phyloP scores from a whole-genome alignment of 2,329 filamentous ascomycete species.

The Penicillium capsulatum region DNA sequence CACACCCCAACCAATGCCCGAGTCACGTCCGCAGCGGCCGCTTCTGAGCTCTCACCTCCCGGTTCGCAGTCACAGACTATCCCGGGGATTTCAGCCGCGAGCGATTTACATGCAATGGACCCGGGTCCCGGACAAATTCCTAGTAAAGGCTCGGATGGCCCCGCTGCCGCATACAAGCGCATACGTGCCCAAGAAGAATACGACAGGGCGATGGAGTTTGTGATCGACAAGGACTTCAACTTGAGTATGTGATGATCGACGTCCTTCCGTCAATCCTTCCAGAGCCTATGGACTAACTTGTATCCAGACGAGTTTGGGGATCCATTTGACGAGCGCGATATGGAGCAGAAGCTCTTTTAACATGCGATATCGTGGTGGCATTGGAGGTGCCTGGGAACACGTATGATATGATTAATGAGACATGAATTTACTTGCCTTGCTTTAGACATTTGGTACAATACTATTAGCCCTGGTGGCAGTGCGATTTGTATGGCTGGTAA shows the following conservation, averaged over 20 bases:
- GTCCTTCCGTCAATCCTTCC: background rate
- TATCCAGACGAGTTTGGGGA: slow-evolving; percentile 45
- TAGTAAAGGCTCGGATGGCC: slow-evolving; percentile 37
- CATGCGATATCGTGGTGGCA: background rate
- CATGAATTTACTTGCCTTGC: no score
- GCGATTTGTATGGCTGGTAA: no score
- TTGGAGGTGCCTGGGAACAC: slow-evolving; percentile 2
- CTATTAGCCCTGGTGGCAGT: no score
- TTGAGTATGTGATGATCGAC: slow-evolving; percentile 42
- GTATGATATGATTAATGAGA: slow-evolving; percentile 25
- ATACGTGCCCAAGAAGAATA: slow-evolving; percentile 57
- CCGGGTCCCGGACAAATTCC: slow-evolving; percentile 3
- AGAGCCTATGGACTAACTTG: slow-evolving; percentile 1
- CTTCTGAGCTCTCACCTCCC: slow-evolving; percentile 53
- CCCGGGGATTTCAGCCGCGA: slow-evolving; percentile 5
- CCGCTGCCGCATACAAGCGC: slow-evolving; percentile 52
- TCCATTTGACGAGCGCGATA: slow-evolving; percentile 43
- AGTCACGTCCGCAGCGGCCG: slow-evolving; percentile 25
- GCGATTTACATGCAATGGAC: slow-evolving; percentile 5
- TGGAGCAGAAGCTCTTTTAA: slow-evolving; percentile 27
- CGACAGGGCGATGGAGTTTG: slow-evolving; percentile 45
- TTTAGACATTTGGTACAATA: no score
- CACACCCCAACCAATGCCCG: slow-evolving; percentile 38
- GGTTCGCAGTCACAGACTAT: slow-evolving; percentile 45
- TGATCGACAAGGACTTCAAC: slow-evolving; percentile 53